Evolutionary conservation across 805 yeast genomes (phyloP).

Genomic region (Myxozyma lipomycoides): DNA sequence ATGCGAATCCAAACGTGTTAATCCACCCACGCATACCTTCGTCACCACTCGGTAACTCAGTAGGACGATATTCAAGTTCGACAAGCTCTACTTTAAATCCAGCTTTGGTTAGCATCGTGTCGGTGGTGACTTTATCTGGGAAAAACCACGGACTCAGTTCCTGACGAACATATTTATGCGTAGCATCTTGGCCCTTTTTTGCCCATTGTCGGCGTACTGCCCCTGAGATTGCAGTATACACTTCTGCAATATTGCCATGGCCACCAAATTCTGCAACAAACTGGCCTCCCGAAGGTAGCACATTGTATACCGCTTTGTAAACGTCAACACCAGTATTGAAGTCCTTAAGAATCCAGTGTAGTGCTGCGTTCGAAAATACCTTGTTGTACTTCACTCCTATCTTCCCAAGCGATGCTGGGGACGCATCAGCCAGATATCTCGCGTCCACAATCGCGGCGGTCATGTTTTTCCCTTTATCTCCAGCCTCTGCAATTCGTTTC

Average conservation of each 20-base stretch:
- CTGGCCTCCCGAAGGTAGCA: conserved; percentile 24
- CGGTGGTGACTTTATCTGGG: conserved; percentile 17
- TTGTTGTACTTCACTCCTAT: conserved; percentile 15
- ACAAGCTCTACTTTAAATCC: conserved; percentile 29
- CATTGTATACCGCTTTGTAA: conserved; percentile 21
- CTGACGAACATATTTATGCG: conserved; percentile 9
- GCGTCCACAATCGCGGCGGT: conserved; percentile 21
- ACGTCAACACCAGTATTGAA: conserved; percentile 14
- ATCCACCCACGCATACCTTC: conserved; percentile 30
- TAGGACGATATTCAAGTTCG: conserved; percentile 29
- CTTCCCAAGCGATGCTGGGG: conserved; percentile 7
- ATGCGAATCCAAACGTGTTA: conserved; percentile 31
- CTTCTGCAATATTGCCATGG: conserved; percentile 32
- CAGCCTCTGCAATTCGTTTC: conserved; percentile 3
- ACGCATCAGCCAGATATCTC: not conserved
- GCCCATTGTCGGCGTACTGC: conserved; percentile 17
- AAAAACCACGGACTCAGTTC: conserved; percentile 30
- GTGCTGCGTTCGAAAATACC: conserved; percentile 33
- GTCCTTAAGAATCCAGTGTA: conserved; percentile 30
- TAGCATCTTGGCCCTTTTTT: conserved; percentile 1
- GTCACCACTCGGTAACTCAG: conserved; percentile 22
- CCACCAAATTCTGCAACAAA: conserved; percentile 33
- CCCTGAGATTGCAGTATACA: conserved; percentile 26
- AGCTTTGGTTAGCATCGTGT: conserved; percentile 21
- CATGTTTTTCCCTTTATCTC: conserved; percentile 3